phyloP scores from a whole-genome alignment of 2,329 filamentous ascomycete species.

The Pseudogymnoascus sp. region DNA sequence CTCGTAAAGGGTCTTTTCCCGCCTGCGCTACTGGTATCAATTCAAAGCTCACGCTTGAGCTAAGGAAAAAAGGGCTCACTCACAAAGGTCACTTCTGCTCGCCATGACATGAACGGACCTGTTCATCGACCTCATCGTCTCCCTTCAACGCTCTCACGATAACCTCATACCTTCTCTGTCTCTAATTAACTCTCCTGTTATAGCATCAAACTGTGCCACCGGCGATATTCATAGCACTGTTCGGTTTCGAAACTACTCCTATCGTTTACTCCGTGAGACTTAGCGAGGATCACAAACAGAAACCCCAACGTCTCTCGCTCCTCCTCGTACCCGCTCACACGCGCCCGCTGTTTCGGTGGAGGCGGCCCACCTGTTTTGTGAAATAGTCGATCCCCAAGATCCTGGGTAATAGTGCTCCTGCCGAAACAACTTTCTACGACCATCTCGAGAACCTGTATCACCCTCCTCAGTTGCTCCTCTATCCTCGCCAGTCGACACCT shows the following conservation, averaged over 20 bases:
- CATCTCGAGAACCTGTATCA: neutral
- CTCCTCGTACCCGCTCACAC: neutral
- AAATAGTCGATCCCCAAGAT: constrained; percentile 4
- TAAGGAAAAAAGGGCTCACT: neutral
- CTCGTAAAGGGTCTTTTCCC: neutral
- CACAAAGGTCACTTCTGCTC: neutral
- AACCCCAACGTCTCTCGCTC: neutral
- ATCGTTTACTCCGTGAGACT: neutral
- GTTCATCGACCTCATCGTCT: neutral
- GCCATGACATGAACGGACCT: neutral
- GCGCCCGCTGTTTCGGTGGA: constrained; percentile 2
- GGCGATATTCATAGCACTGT: neutral
- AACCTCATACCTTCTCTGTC: neutral
- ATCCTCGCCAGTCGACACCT: neutral
- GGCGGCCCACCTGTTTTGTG: constrained; percentile 1
- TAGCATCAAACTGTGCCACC: neutral
- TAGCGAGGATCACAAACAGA: neutral
- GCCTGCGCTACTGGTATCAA: constrained; percentile 1
- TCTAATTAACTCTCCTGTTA: neutral
- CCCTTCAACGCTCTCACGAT: neutral
- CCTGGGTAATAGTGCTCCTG: neutral
- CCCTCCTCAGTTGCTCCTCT: neutral
- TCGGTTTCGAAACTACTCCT: neutral
- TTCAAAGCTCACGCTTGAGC: neutral
- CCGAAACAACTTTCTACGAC: neutral